A percentile compares a stretch with the other conserved stretches of the same genome.
These are phyloP conservation scores for Bolboschoenoplectus hybrid DNA, from an alignment of 202 grass and related monocot genomes.

Conservation along the genomic window DNA sequence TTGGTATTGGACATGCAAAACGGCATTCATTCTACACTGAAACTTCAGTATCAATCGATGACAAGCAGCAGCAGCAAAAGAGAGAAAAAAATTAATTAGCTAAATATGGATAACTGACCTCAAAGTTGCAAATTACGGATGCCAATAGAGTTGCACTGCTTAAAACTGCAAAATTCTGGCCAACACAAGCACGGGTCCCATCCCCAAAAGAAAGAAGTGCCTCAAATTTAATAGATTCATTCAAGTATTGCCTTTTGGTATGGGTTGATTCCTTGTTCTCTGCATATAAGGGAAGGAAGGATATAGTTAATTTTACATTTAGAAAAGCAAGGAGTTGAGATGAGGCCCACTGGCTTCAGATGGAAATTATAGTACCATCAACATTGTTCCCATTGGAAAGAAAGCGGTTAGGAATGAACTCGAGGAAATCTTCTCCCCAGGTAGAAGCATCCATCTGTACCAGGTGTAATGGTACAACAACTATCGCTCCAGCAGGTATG, in stretches of 20 bases:
- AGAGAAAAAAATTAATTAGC: neutral
- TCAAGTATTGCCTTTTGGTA: constrained; percentile 26
- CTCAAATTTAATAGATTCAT: constrained; percentile 43
- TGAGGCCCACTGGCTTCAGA: neutral
- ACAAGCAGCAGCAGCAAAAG: neutral
- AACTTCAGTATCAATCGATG: neutral
- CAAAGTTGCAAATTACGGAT: constrained; percentile 58
- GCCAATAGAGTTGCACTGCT: constrained; percentile 71
- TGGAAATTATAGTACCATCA: constrained; percentile 46
- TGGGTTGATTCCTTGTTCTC: constrained; percentile 42
- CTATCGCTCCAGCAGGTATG: constrained; percentile 70
- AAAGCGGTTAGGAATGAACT: constrained; percentile 76
- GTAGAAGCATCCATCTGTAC: constrained; percentile 74
- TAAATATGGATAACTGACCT: constrained; percentile 54
- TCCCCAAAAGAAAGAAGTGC: constrained; percentile 88
- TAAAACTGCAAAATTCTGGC: constrained; percentile 75
- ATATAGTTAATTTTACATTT: constrained; percentile 11
- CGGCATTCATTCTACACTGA: neutral
- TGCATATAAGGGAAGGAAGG: constrained; percentile 37
- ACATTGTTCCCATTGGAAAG: constrained; percentile 50
- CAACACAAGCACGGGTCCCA: constrained; percentile 69
- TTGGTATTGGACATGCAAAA: neutral
- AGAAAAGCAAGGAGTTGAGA: constrained; percentile 23
- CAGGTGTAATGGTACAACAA: constrained; percentile 83
- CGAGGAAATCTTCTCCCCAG: constrained; percentile 72